Conservation (phyloP, 768 basidiomycete species). For the Sutorius australiensis region DNA sequence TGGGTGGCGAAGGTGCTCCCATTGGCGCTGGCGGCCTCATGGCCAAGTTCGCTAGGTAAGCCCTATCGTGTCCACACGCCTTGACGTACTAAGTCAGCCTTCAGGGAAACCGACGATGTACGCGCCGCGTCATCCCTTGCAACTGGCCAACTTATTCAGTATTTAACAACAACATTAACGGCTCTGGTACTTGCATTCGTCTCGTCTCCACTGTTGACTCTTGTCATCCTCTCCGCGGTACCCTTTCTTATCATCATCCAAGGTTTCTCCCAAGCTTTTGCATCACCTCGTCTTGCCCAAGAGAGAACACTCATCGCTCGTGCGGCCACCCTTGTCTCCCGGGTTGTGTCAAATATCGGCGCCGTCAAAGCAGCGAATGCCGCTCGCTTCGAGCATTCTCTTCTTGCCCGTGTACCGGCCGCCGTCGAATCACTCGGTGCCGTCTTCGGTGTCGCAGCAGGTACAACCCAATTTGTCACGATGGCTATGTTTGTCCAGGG, state of each 20-base stretch:
- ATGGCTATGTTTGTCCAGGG: conserved; percentile 95
- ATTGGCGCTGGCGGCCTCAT: conserved; percentile 87
- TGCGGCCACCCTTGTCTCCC: conserved; percentile 79
- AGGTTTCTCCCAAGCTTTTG: conserved; percentile 64
- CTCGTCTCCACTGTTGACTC: conserved; percentile 77
- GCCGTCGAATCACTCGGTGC: conserved; percentile 53
- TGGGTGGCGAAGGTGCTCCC: conserved; percentile 41
- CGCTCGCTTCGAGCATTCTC: conserved; percentile 48
- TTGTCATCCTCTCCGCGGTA: conserved; percentile 88
- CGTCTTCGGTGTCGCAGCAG: conserved; percentile 74
- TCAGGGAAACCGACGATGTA: conserved; percentile 92
- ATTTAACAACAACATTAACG: conserved; percentile 73
- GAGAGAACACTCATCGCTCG: conserved; percentile 66
- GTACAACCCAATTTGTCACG: conserved; percentile 72
- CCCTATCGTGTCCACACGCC: background rate
- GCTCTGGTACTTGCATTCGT: conserved; percentile 79
- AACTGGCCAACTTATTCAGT: conserved; percentile 73
- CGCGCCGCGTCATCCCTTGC: conserved; percentile 80
- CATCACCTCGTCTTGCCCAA: conserved; percentile 58
- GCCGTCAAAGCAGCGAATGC: conserved; percentile 96
- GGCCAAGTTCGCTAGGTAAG: conserved; percentile 84
- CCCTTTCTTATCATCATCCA: conserved; percentile 80
- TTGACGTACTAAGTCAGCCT: conserved; percentile 5
- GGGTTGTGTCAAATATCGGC: conserved; percentile 69
- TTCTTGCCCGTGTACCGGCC: conserved; percentile 40